These are phyloP conservation scores for Boletus reticulatus DNA, from an alignment of 768 basidiomycete genomes.

Conservation along the genomic window DNA sequence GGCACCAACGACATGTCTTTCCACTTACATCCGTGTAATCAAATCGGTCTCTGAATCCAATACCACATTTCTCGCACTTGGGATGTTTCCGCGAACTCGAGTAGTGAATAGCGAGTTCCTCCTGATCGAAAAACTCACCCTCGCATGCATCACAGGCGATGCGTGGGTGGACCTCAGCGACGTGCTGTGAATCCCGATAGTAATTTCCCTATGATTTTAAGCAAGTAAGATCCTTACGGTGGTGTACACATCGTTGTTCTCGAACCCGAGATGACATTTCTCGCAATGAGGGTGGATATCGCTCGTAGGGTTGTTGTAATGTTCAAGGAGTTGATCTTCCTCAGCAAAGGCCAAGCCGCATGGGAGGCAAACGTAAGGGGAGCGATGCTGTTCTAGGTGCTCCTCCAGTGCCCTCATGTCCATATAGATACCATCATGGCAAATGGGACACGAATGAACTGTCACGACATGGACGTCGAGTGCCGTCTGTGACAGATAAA, in stretches of 20 bases:
- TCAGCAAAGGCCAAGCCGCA: constrained; percentile 26
- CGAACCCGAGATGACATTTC: constrained; percentile 35
- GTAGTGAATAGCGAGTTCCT: constrained; percentile 27
- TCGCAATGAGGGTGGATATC: constrained; percentile 37
- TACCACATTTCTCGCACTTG: constrained; percentile 23
- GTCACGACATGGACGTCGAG: constrained; percentile 31
- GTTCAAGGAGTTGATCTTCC: constrained; percentile 37
- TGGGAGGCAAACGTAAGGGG: constrained; percentile 22
- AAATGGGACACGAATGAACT: constrained; percentile 32
- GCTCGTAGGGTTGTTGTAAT: constrained; percentile 37
- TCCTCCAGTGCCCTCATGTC: constrained; percentile 23
- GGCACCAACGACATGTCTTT: not conserved
- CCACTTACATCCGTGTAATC: constrained; percentile 29
- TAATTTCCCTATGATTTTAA: not conserved
- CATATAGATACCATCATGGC: constrained; percentile 31
- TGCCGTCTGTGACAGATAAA: constrained; percentile 20
- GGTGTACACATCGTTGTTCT: constrained; percentile 27
- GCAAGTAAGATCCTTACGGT: constrained; percentile 24
- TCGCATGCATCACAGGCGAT: constrained; percentile 33
- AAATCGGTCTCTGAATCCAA: constrained; percentile 27
- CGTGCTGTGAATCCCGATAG: constrained; percentile 33
- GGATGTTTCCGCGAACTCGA: constrained; percentile 27
- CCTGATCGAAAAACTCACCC: constrained; percentile 19
- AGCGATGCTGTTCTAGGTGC: constrained; percentile 31
- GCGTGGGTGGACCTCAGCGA: constrained; percentile 36